Evolutionary conservation across 2,329 filamentous ascomycete species (phyloP).

Genomic region (Ophiosphaerella korrae): DNA sequence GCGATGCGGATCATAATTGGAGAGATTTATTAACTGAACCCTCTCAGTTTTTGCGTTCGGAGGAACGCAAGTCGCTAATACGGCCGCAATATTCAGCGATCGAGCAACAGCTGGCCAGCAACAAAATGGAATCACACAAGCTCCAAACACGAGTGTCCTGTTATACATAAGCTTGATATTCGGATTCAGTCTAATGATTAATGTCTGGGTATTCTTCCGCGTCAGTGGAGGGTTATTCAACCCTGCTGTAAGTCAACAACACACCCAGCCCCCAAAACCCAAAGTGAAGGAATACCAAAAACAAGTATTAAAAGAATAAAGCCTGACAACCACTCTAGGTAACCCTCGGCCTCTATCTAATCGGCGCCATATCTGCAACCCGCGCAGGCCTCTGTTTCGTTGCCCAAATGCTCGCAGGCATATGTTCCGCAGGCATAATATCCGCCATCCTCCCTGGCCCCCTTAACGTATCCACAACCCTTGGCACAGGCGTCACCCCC

Average conservation of each 20-base stretch:
- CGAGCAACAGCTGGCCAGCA: constrained; percentile 26
- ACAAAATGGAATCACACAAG: constrained; percentile 32
- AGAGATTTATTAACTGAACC: not conserved
- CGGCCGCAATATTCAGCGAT: constrained; percentile 28
- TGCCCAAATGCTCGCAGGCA: constrained; percentile 45
- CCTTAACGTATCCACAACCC: constrained; percentile 43
- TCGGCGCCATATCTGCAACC: constrained; percentile 29
- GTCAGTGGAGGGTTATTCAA: constrained; percentile 49
- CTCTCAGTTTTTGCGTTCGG: constrained; percentile 43
- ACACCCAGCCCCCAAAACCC: no score
- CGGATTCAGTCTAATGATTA: constrained; percentile 47
- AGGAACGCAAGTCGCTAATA: constrained; percentile 46
- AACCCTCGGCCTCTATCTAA: constrained; percentile 45
- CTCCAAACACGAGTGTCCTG: constrained; percentile 40
- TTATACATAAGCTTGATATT: constrained; percentile 47
- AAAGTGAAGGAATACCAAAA: not conserved
- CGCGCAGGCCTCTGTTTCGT: constrained; percentile 42
- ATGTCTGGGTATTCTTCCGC: constrained; percentile 49
- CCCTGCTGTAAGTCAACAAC: constrained; percentile 41
- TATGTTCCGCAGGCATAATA: constrained; percentile 43
- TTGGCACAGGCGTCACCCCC: constrained; percentile 35
- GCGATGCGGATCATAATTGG: no score
- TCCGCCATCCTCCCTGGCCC: constrained; percentile 43
- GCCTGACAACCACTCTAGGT: constrained; percentile 24
- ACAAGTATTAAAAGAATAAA: not conserved